A percentile compares a stretch with the other conserved stretches of the same genome.
Evolutionary conservation across 352 stramenopile genomes (phyloP).

Genomic region (Globisporangium parvum): DNA sequence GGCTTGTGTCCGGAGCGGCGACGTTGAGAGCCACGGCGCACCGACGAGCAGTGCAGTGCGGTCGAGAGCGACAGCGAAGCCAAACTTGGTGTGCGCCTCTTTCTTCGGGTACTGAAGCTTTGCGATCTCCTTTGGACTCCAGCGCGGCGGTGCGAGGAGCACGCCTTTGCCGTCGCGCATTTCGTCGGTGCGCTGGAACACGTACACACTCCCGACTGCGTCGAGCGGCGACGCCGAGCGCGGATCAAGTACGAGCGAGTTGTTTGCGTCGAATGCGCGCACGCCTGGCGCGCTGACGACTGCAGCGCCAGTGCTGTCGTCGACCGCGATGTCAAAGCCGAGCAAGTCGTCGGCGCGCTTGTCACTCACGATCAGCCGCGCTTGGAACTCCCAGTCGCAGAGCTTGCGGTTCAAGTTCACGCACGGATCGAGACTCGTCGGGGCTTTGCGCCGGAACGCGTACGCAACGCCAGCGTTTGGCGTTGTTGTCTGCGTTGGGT

Average conservation of each 20-base stretch:
- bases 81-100: slow-evolving; percentile 45
- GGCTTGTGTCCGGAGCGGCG: slow-evolving; percentile 23
- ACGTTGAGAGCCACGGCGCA: slow-evolving; percentile 48
- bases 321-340: slow-evolving; percentile 80
- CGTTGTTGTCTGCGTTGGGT: slow-evolving; percentile 55
- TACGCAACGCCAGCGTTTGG: slow-evolving; percentile 74
- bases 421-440: slow-evolving; percentile 43
- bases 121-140: slow-evolving; percentile 57
- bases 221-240: slow-evolving; percentile 23
- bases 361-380: slow-evolving; percentile 84
- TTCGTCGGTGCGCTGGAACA: slow-evolving; percentile 58
- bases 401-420: slow-evolving; percentile 49
- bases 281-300: slow-evolving; percentile 76
- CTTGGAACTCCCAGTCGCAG: slow-evolving; percentile 88
- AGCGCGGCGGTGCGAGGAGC: slow-evolving; percentile 53
- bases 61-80: slow-evolving; percentile 45
- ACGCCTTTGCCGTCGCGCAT: slow-evolving; percentile 63
- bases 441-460: slow-evolving; percentile 65
- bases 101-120: slow-evolving; percentile 81
- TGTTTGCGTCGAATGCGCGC: slow-evolving; percentile 79
- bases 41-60: slow-evolving; percentile 52
- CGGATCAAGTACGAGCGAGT: slow-evolving; percentile 43
- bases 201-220: slow-evolving; percentile 56
- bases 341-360: slow-evolving; percentile 85
- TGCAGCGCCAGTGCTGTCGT: slow-evolving; percentile 75